phyloP scores from a whole-genome alignment of 2,329 filamentous ascomycete genomes.

The Fusarium longipes region DNA sequence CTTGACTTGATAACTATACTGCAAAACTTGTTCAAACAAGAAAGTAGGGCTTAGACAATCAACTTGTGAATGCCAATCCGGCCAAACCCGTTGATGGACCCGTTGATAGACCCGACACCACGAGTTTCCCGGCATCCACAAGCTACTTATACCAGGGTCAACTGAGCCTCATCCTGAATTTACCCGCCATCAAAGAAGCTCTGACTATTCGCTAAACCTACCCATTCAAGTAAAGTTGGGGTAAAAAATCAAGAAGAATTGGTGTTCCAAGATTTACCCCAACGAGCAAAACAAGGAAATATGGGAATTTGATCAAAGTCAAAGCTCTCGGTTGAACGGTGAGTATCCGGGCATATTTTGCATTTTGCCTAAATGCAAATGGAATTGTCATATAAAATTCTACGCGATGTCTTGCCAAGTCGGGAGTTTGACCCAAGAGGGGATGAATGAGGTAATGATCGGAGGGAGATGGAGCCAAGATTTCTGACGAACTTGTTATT shows the following conservation, averaged over 20 bases:
- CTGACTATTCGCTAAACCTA: not conserved
- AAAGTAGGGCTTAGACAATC: too few species aligned
- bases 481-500: not conserved
- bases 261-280: not conserved
- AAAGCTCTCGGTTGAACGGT: not conserved
- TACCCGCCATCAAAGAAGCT: too few species aligned
- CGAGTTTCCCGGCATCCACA: not conserved
- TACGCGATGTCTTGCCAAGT: slow-evolving; percentile 4
- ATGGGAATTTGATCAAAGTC: not conserved
- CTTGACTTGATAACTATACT: not conserved
- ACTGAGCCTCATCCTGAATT: not conserved
- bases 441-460: slow-evolving; percentile 13
- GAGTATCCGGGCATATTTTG: not conserved
- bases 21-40: too few species aligned
- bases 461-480: not conserved
- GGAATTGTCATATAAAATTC: not conserved
- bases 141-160: not conserved
- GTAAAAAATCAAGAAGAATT: not conserved
- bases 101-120: not conserved
- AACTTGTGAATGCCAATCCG: not conserved
- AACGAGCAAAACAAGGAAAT: not conserved
- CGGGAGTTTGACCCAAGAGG: not conserved
- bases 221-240: not conserved
- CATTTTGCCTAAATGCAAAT: not conserved
- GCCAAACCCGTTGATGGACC: not conserved